Base-by-base conservation (phyloP, 73 alveolate species). In the Paramecium primaurelia region DNA sequence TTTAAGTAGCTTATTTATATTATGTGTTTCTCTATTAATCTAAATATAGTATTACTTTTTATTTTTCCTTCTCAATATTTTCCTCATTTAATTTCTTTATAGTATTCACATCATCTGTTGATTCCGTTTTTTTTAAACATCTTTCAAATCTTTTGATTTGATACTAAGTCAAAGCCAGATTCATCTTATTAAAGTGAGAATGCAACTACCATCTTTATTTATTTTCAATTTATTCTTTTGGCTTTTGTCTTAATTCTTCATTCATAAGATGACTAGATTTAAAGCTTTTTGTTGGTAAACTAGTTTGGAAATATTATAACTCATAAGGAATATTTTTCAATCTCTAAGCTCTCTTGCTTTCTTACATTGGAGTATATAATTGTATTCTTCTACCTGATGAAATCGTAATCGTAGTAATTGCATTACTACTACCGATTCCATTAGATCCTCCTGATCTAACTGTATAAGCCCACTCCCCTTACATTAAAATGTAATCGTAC, bases 221-320 rank as follows among this genome's bases (percentile, higher is more conserved):
- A 64, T 64, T 64, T 18, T 22, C 45, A 64, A 64, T 64, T 32
- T 64, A 34, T 10, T 64, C 51, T 22, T 28, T 64, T 28, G 84
- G 84, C 28, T 64, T 64, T 64, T 64, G 12, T 11, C 28, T 30
- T 11, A 64, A 64, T 64, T 64, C 84, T 32, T 64, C 49, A 64
- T 28, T 64, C 84, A 64, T 64, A 32, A 64, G 47, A 64, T 64
- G 84, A 28, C 84, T 64, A 64, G 84, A 64, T 64, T 64, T 64
- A 64, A 64, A 64, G 84, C 47, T 64, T 64, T 64, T 64, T 34
- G 84, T 64, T 64, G 84, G 84, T 64, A 64, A 64, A 34, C 84
- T 64, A 12, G 84, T 64, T 64, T 64, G 84, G 47, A 64, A 64
- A 20, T 64, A 64, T 34, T 64, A 34, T 64, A 64, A 64, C 84